Evolutionary conservation across 805 yeast species (phyloP).

Genomic region (Metschnikowia chrysomelidarum): DNA sequence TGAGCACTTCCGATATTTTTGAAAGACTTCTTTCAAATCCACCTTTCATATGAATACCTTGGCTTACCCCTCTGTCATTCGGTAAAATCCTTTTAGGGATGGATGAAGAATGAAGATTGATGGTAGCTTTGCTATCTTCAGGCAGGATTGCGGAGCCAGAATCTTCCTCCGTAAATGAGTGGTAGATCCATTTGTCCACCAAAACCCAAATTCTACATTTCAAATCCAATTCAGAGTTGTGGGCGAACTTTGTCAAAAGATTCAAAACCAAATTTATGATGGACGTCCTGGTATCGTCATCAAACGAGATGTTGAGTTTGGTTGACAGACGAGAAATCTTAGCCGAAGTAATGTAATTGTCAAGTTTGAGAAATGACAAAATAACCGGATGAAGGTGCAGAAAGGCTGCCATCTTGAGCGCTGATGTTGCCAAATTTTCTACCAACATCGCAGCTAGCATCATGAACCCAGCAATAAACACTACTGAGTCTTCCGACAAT

Average conservation of each 20-base stretch:
- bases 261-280: slow-evolving; percentile 43
- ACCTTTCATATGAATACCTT: slow-evolving; percentile 11
- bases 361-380: slow-evolving; percentile 37
- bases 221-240: slow-evolving; percentile 27
- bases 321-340: slow-evolving; percentile 12
- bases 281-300: slow-evolving; percentile 36
- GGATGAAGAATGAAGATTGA: slow-evolving; percentile 7
- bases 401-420: slow-evolving; percentile 25
- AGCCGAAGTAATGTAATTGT: slow-evolving; percentile 30
- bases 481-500: slow-evolving; percentile 75
- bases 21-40: slow-evolving; percentile 42
- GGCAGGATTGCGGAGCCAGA: slow-evolving; percentile 17
- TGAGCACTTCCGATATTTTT: slow-evolving; percentile 55
- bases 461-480: slow-evolving; percentile 71
- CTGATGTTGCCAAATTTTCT: slow-evolving; percentile 27
- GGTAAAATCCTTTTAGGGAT: slow-evolving; percentile 9
- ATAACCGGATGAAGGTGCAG: slow-evolving; percentile 35
- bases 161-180: slow-evolving; percentile 21
- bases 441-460: slow-evolving; percentile 51
- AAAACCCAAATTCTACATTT: slow-evolving; percentile 62
- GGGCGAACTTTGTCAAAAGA: slow-evolving; percentile 53
- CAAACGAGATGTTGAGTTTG: slow-evolving; percentile 24
- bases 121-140: slow-evolving; percentile 19
- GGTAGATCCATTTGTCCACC: slow-evolving; percentile 69
- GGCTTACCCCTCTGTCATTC: slow-evolving; percentile 8